Percentiles rank a stretch among this genome's conserved stretches.
Conservation (phyloP, 805 yeast genomes). For the Candida corydali region DNA sequence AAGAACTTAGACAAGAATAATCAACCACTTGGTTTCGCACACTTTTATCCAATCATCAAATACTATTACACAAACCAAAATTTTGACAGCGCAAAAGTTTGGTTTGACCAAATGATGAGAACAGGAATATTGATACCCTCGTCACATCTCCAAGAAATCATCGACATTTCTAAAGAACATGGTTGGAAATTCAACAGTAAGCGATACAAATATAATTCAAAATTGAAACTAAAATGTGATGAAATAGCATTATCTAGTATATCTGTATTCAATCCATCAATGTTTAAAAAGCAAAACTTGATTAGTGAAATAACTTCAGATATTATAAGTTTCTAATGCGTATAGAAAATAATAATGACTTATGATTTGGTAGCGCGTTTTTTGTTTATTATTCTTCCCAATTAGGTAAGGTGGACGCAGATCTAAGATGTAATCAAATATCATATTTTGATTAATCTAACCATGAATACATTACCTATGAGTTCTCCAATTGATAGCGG, state of each 20-base stretch:
- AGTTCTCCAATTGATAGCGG: neutral
- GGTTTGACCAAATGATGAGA: constrained; percentile 33
- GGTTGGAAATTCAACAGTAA: constrained; percentile 34
- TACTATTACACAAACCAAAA: constrained; percentile 31
- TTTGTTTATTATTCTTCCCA: neutral
- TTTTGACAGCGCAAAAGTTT: constrained; percentile 25
- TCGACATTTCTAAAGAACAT: constrained; percentile 29
- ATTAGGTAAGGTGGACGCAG: neutral
- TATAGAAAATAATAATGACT: neutral
- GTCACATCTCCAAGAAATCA: constrained; percentile 23
- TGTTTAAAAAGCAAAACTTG: constrained; percentile 4
- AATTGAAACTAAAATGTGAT: constrained; percentile 19
- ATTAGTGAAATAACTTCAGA: constrained; percentile 19
- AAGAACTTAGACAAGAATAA: constrained; percentile 20
- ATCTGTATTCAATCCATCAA: neutral
- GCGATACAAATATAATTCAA: constrained; percentile 22
- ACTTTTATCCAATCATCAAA: constrained; percentile 34
- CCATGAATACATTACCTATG: neutral
- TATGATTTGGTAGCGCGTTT: neutral
- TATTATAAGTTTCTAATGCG: too few species aligned
- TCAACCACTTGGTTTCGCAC: constrained; percentile 36
- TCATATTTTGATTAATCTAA: too few species aligned
- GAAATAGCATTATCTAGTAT: constrained; percentile 13
- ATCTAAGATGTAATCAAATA: too few species aligned
- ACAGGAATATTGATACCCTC: constrained; percentile 29